phyloP scores from a whole-genome alignment of 2,329 filamentous ascomycete species.

The Teratosphaeriaceae sp. region DNA sequence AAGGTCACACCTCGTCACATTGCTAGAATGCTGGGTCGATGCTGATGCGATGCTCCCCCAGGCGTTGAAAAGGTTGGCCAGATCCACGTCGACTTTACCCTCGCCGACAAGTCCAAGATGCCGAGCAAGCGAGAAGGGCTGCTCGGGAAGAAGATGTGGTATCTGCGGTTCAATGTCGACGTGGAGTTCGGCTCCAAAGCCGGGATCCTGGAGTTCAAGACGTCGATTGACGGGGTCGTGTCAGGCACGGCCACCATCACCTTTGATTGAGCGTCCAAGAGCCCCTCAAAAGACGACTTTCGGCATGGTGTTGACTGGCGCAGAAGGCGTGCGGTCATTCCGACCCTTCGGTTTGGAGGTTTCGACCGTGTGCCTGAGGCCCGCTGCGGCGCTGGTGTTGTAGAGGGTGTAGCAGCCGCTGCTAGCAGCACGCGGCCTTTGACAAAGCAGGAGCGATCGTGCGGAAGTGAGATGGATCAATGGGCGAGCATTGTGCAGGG shows the following conservation, averaged over 20 bases:
- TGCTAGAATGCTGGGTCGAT: not conserved
- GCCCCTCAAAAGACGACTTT: no score
- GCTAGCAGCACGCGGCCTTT: no score
- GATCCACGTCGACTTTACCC: not conserved
- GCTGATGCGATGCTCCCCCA: not conserved
- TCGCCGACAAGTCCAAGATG: not conserved
- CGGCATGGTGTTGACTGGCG: no score
- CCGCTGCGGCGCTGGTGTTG: no score
- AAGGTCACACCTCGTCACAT: not conserved
- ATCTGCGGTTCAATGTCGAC: not conserved
- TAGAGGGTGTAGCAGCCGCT: no score
- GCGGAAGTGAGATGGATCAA: no score
- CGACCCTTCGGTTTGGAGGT: no score
- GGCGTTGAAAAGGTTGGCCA: not conserved
- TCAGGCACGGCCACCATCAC: not conserved
- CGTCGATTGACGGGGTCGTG: not conserved
- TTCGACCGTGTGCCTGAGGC: no score
- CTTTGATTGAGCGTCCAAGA: constrained; percentile 1
- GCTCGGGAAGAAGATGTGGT: not conserved
- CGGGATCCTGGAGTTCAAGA: constrained; percentile 1
- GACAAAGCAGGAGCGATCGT: no score
- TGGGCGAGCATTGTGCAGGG: no score
- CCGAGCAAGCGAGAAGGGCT: not conserved
- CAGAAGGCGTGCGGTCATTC: no score
- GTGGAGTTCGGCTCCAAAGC: not conserved